Evolutionary conservation across 495 filamentous ascomycete genomes (phyloP), one percentile per base, ranked within the genome.

Genomic region (Penicillium dipodomyicola): DNA sequence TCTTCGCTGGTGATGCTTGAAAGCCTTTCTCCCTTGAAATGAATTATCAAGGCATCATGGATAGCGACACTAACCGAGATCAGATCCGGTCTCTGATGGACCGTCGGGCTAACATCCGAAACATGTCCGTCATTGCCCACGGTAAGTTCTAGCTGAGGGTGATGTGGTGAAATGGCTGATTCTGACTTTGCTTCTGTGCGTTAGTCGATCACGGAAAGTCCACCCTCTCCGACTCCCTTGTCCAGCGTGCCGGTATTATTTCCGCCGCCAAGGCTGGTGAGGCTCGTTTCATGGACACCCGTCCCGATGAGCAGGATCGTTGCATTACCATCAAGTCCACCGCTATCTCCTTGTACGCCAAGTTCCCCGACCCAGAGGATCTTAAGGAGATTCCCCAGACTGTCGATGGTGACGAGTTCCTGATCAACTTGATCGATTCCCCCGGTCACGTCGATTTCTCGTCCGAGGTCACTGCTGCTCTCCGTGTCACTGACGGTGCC

Each of bases 401-500:
- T 76, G 84, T 88, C 60, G 84, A 91, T 56, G 92, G 95, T 77
- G 80, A 83, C 75, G 91, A 97, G 75, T 99, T 99, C 86, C 84
- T 99, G 85, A 93, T 99, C 85, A 99, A 99, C 86, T 82, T 99
- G 84, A 99, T 99, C 79, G 94, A 99, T 77, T 99, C 94, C 29
- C 94, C 94, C 59, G 94, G 94, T 82, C 94, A 99, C 92, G 94
- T 99, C 77, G 94, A 99, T 81, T 99, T 99, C 88, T 99, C 94
- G 22, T 99, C 94, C 61, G 94, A 99, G 77, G 94, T 99, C 72
- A 99, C 94, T 70, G 94, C 94, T 74, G 94, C 94, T 71, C 92
- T 99, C 68, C 94, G 94, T 89, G 94, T 99, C 79, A 99, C 94
- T 65, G 94, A 99, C 71, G 94, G 94, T 88, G 94, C 94, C 63